A percentile compares a stretch with the other conserved stretches of the same genome.
phyloP scores from a whole-genome alignment of 192 early-diverging fungal genomes.

The Backusella sp. region DNA sequence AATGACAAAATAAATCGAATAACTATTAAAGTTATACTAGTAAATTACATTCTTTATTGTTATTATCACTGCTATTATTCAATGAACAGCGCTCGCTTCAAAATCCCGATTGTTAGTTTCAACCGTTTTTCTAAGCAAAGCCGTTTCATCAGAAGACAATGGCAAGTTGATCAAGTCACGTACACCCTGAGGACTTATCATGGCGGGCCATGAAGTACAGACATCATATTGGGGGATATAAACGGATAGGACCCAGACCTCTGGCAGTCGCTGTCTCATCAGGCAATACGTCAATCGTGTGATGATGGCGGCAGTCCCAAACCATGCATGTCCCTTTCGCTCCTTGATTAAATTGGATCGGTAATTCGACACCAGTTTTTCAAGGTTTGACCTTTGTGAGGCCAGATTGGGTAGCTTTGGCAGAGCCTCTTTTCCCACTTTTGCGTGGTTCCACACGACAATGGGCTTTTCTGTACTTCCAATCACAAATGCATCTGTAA shows the following conservation, averaged over 20 bases:
- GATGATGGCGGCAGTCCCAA: background rate
- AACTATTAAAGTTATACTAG: background rate
- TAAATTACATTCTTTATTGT: no score
- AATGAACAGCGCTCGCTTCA: background rate
- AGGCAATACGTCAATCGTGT: background rate
- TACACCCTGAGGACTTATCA: background rate
- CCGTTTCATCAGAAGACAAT: background rate
- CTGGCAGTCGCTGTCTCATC: background rate
- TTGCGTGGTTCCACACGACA: constrained; percentile 3
- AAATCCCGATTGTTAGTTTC: background rate
- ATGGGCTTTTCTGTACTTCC: background rate
- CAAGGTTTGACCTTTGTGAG: background rate
- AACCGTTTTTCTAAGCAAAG: background rate
- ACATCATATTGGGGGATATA: background rate
- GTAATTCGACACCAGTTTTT: background rate
- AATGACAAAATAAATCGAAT: background rate
- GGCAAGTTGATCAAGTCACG: background rate
- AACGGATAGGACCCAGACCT: constrained; percentile 1
- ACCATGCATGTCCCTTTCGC: constrained; percentile 10
- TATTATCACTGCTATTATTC: background rate
- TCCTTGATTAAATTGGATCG: background rate
- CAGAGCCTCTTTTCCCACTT: background rate
- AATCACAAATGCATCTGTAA: constrained; percentile 3
- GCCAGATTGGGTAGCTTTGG: background rate
- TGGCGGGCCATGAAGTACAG: constrained; percentile 11